phyloP scores from a whole-genome alignment of 371 early-diverging fungal species.

The Mycotypha africana region DNA sequence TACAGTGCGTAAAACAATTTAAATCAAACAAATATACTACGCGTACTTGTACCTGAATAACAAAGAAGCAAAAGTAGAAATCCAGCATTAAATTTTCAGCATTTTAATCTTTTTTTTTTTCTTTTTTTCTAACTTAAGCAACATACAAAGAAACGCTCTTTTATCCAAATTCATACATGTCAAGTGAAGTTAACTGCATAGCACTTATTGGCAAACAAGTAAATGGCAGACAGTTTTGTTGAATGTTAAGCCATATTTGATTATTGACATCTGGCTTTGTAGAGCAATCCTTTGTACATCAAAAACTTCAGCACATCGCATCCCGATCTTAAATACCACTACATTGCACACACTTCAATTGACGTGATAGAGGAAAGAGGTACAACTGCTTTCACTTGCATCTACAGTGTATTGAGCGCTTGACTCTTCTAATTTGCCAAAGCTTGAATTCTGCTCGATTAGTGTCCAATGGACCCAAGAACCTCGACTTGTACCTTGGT shows the following conservation, averaged over 20 bases:
- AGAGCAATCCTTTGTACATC: slow-evolving; percentile 85
- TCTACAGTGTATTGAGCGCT: too few species aligned
- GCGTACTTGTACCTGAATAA: too few species aligned
- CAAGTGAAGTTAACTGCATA: slow-evolving; percentile 66
- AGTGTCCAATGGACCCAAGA: slow-evolving; percentile 58
- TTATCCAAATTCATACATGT: too few species aligned
- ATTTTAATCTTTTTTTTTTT: too few species aligned
- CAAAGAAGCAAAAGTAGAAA: too few species aligned
- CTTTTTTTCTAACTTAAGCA: background rate
- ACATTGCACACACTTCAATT: slow-evolving; percentile 81
- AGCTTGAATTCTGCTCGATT: background rate
- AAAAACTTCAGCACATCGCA: slow-evolving; percentile 69
- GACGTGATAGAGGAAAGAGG: slow-evolving; percentile 87
- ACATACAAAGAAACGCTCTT: background rate
- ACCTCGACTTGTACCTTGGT: slow-evolving; percentile 76
- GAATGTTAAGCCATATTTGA: background rate
- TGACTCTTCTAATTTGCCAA: too few species aligned
- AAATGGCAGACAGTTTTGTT: background rate
- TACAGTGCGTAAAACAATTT: too few species aligned
- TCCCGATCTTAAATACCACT: slow-evolving; percentile 83
- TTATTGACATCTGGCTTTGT: background rate
- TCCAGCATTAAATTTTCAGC: too few species aligned
- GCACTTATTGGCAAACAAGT: slow-evolving; percentile 66
- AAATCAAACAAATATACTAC: too few species aligned
- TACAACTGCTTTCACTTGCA: too few species aligned